Evolutionary conservation across 192 early-diverging fungal genomes (phyloP), one percentile per base, ranked within the genome.

Genomic region (Linnemannia elongata): DNA sequence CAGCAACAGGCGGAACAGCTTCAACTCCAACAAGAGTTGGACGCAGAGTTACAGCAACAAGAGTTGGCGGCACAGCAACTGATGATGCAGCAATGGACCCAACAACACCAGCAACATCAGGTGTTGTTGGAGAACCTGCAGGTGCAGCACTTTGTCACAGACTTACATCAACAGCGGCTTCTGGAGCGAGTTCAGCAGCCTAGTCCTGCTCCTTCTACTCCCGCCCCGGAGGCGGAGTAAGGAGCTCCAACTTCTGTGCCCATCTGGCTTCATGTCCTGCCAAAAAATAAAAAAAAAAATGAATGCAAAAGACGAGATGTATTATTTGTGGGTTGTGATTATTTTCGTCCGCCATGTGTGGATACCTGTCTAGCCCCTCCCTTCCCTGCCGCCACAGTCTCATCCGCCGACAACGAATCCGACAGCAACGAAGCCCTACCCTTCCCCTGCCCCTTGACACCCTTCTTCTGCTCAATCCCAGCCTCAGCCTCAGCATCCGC

Each of bases 401-500:
- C 44, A 7, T 47, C 30, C 7, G 42, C 72, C 27, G 44, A 42
- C 72, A 66, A 13, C 12, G 60, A 66, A 33, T 66, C 60, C 30
- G 60, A 66, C 10, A 66, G 35, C 60, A 66, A 66, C 33, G 60
- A 66, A 33, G 27, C 5, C 70, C 41, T 35, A 18, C 41, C 39
- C 70, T 39, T 35, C 38, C 15, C 38, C 70, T 72, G 30, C 70
- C 30, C 24, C 39, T 20, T 72, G 38, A 39, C 38, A 39, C 38
- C 38, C 38, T 36, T 24, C 27, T 27, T 24, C 27, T 27, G n/a
- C 10, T n/a, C 72, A 71, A 71, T 41, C 10, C 72, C 72, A 8
- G 72, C 68, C 42, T 39, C 77, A 5, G 35, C 77, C 77, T 79
- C 77, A 10, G 69, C 69, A 24, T 87, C 80, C 27, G 39, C 78